Percentiles rank a stretch among this genome's conserved stretches.
Conservation (phyloP, 2,329 filamentous ascomycete genomes). For the Aspergillus alliaceus region DNA sequence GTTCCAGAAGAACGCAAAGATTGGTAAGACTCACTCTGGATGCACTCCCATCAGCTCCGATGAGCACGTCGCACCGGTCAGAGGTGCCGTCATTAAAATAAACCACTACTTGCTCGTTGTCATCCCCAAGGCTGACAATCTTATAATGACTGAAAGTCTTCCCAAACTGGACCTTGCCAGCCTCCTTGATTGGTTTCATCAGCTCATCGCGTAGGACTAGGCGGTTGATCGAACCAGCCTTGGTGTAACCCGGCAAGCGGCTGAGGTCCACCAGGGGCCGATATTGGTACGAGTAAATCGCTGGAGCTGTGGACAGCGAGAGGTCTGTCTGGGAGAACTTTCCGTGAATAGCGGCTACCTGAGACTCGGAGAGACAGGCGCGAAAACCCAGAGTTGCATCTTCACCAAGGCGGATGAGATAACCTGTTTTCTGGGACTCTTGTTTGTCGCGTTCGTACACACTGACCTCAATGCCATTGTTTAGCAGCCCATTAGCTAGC, state of each 20-base stretch:
- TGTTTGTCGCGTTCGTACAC: neutral
- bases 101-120: neutral
- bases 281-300: neutral
- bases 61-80: neutral
- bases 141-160: neutral
- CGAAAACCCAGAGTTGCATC: neutral
- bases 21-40: neutral
- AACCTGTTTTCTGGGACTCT: neutral
- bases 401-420: neutral
- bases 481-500: neutral
- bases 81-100: neutral
- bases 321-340: neutral
- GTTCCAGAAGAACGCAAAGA: fast-evolving
- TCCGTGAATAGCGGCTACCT: neutral
- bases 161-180: neutral
- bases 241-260: neutral
- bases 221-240: neutral
- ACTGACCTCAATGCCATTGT: neutral
- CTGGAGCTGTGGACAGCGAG: neutral
- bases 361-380: neutral
- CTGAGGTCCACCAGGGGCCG: neutral
- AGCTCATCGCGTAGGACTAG: neutral
- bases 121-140: neutral
- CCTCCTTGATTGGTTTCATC: neutral
- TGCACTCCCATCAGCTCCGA: neutral